Conservation (phyloP, 2,329 filamentous ascomycete genomes). For the Nemania sp. region DNA sequence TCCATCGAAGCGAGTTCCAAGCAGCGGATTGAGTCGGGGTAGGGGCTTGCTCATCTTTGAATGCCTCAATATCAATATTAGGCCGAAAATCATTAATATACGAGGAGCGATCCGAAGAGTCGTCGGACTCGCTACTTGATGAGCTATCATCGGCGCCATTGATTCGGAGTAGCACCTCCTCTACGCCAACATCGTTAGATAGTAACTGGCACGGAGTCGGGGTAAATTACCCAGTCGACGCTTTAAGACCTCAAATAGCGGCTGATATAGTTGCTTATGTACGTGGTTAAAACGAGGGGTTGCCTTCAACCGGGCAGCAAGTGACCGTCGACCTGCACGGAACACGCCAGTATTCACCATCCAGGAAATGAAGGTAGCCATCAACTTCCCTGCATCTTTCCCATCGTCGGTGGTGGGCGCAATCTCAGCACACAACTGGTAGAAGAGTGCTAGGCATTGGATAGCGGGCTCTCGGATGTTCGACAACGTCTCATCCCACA, state of each 20-base stretch:
- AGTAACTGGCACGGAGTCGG: neutral
- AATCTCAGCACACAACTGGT: neutral
- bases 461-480: neutral
- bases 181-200: neutral
- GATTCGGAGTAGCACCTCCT: neutral
- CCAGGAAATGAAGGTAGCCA: neutral
- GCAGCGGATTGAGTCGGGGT: neutral
- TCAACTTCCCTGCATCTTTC: neutral
- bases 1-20: neutral
- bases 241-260: neutral
- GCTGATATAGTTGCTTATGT: neutral
- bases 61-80: no score
- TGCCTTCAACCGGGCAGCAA: neutral
- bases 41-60: neutral
- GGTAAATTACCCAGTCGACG: neutral
- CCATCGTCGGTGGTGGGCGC: neutral
- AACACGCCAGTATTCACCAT: neutral
- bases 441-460: neutral
- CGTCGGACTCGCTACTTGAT: neutral
- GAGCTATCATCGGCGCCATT: neutral
- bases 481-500: neutral
- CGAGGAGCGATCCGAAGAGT: slow-evolving; percentile 1
- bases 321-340: slow-evolving; percentile 3
- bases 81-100: no score
- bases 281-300: neutral